Percentiles rank a stretch among this genome's conserved stretches.
Evolutionary conservation across 257 asterid species (phyloP).

Genomic region (Rubia yunnanensis): DNA sequence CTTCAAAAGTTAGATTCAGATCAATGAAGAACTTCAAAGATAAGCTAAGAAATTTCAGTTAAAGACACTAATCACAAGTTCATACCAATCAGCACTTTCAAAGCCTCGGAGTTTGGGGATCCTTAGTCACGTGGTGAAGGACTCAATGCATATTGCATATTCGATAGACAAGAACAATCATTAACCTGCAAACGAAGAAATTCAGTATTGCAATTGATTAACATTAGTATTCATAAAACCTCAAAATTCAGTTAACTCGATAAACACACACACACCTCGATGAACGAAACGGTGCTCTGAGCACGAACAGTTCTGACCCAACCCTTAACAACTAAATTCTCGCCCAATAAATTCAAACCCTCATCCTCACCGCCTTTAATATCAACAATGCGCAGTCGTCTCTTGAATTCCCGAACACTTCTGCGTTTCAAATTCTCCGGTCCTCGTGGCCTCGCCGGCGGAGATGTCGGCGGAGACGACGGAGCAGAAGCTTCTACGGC

Average conservation of each 20-base stretch:
- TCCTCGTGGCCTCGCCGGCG: slow-evolving; percentile 43
- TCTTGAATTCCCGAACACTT: slow-evolving; percentile 61
- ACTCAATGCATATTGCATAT: background rate
- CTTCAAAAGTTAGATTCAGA: slow-evolving; percentile 10
- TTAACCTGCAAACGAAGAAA: no score
- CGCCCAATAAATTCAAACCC: no score
- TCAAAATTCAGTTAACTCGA: no score
- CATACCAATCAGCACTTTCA: slow-evolving; percentile 33
- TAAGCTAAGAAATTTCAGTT: background rate
- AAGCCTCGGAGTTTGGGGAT: no score
- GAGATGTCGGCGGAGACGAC: slow-evolving; percentile 41
- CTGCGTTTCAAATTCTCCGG: slow-evolving; percentile 28
- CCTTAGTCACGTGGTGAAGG: no score
- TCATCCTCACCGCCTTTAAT: no score
- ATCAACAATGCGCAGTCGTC: slow-evolving; percentile 59
- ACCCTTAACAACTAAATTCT: no score
- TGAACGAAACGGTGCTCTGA: slow-evolving; percentile 80
- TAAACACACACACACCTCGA: slow-evolving; percentile 51
- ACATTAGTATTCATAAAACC: no score
- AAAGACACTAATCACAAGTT: background rate
- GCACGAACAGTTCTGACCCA: slow-evolving; percentile 87
- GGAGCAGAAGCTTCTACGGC: slow-evolving; percentile 44
- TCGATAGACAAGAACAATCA: no score
- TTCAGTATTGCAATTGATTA: no score
- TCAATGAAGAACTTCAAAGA: background rate